A percentile compares a stretch with the other conserved stretches of the same genome.
phyloP scores from a whole-genome alignment of 116 monocot species.

The Iris pallida region DNA sequence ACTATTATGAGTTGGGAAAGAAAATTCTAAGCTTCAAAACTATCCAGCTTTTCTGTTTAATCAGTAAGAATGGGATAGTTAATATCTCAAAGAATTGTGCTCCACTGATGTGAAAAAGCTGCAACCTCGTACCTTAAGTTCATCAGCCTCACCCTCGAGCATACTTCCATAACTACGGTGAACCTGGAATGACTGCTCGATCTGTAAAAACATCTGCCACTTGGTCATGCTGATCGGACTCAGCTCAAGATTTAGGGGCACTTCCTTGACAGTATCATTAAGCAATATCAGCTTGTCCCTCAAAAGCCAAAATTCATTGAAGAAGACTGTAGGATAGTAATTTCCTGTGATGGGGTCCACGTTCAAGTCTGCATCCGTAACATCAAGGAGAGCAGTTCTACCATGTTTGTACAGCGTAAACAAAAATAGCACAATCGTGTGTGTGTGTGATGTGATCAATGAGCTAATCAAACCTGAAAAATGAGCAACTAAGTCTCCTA shows the following conservation, averaged over 20 bases:
- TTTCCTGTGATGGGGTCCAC: constrained; percentile 54
- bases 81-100: no score
- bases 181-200: constrained; percentile 91
- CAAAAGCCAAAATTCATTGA: constrained; percentile 96
- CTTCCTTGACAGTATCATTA: constrained; percentile 64
- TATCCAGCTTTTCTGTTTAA: no score
- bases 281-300: constrained; percentile 77
- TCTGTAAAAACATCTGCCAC: constrained; percentile 91
- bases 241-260: constrained; percentile 72
- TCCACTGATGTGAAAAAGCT: neutral
- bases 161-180: constrained; percentile 94
- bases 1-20: no score
- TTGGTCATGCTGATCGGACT: constrained; percentile 85
- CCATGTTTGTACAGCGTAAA: neutral
- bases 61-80: no score
- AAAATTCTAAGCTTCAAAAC: no score
- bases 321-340: constrained; percentile 84
- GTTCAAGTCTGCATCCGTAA: constrained; percentile 47
- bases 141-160: constrained; percentile 95
- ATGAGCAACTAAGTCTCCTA: no score
- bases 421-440: no score
- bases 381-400: constrained; percentile 44
- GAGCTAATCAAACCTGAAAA: no score
- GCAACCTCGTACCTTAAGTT: constrained; percentile 63
- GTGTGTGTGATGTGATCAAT: no score